Evolutionary conservation across 768 basidiomycete species (phyloP), one percentile per base, ranked within the genome.

Genomic region (Leccinum incarnatum): DNA sequence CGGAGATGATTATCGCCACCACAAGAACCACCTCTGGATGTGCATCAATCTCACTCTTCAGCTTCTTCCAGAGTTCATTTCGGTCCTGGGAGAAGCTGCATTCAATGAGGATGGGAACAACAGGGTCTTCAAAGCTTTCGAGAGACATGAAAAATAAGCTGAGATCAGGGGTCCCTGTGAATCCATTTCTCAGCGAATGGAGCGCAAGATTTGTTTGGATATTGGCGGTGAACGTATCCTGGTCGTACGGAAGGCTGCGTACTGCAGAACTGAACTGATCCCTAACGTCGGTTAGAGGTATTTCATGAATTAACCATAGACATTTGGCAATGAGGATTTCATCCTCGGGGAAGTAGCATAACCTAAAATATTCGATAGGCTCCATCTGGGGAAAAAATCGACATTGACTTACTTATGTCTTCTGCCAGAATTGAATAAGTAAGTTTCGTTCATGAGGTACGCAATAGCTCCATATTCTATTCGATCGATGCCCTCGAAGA

Each of bases 11-110:
- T 12, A 47, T 47, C 6, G 7, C 46, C 21, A 47, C 7, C 6
- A 47, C 21, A 7, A 59, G 42, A 23, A 37, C 29, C 2, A 59
- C 54, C 21, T 59, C 48, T 2, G 40, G 53, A 37, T 51, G 58
- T 1, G 23, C 37, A 46, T n/a, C 8, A 10, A 59, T 42, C 17
- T 59, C 53, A 5, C 25, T 27, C 21, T 46, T 51, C 29, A 51
- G 21, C 23, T 59, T 59, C 23, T 15, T 49, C 11, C 46, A 47
- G 12, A 23, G 12, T 5, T 21, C 47, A 17, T 15, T 19, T 8
- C 8, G 12, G 15, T 54, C 23, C 52, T 58, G 53, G 47, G 29
- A 58, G 46, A 58, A 58, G 12, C 37, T 6, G 11, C 57, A 58
- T 30, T 58, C 53, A 6, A 40, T 27, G 4, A 54, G 3, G 40